Base-by-base conservation (phyloP, 306 rosid species). In the Fagus sylvatica region DNA sequence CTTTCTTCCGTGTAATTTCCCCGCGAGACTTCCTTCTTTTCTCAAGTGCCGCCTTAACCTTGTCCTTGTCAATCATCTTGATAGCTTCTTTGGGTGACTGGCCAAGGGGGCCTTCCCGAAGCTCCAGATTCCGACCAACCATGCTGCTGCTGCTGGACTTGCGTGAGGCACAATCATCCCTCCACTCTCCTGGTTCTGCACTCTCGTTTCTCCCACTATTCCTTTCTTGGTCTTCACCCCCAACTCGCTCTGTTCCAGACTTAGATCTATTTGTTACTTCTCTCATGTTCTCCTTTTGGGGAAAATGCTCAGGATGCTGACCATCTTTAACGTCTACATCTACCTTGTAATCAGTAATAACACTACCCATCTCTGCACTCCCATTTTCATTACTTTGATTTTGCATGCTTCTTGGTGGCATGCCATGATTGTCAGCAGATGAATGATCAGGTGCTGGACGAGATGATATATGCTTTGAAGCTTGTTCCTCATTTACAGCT, bases 1-100 rank as follows among this genome's bases (percentile, higher is more conserved):
- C 99, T 57, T 88, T 73, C 77, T 87, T 96, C 76, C 89, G 84
- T 51, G 94, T 85, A 61, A 91, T 74, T 72, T 89, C 86, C 56
- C 90, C 91, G 69, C 86, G 69, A 55, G 90, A 81, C 83, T 90
- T 96, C 94, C 93, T 91, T 65, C 99, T 87, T 84, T 93, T 96
- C 88, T 96, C 99, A 70, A 96, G 76, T 11, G 93, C 96, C 53
- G 99, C 99, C 85, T 93, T 91, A 28, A 93, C 90, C 85, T 96
- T 96, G 86, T 93, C 94, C 69, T 83, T 90, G 76, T 93, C 97
- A 68, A 96, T 82, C 74, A 88, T 95, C 82, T 88, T 93, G 4
- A 95, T 90, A 60, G 79, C 98, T 33, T 92, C 98, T 76, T 83
- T 97, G 78, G 95, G 96, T 48, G 98, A 89, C 82, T 82, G 85